phyloP scores from a whole-genome alignment of 495 filamentous ascomycete species.

The Talaromyces proteolyticus region DNA sequence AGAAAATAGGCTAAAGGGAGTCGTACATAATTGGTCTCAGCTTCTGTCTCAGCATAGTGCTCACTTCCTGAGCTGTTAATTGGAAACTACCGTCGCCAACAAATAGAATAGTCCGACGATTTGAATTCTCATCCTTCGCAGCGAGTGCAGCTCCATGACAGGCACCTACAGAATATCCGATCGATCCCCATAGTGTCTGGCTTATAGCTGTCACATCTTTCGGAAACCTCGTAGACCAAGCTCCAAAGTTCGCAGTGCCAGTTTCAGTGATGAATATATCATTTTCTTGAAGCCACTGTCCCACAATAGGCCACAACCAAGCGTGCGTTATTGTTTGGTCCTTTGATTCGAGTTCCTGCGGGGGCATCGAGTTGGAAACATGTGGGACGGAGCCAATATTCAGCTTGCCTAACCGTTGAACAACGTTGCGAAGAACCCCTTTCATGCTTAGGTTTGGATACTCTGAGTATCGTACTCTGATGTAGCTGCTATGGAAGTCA shows the following conservation, averaged over 20 bases:
- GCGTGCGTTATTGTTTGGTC: constrained; percentile 67
- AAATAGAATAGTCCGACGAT: constrained; percentile 70
- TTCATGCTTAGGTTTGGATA: constrained; percentile 84
- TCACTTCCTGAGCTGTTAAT: constrained; percentile 78
- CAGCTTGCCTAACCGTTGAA: constrained; percentile 53
- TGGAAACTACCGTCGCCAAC: constrained; percentile 87
- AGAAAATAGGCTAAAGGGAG: constrained; percentile 9
- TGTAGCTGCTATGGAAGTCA: constrained; percentile 78
- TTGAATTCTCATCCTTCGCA: constrained; percentile 49
- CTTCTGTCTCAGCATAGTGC: constrained; percentile 74
- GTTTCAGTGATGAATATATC: constrained; percentile 88
- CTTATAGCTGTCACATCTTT: constrained; percentile 66
- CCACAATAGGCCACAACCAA: constrained; percentile 81
- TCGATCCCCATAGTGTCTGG: constrained; percentile 86
- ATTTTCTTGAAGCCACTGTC: constrained; percentile 66
- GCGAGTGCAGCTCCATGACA: constrained; percentile 72
- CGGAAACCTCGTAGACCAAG: constrained; percentile 83
- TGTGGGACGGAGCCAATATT: constrained; percentile 33
- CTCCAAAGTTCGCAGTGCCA: constrained; percentile 87
- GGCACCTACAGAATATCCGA: constrained; percentile 76
- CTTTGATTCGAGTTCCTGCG: constrained; percentile 38
- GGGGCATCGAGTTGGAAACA: constrained; percentile 50
- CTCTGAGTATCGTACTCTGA: constrained; percentile 71
- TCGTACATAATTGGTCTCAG: constrained; percentile 72
- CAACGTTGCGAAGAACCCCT: constrained; percentile 73